These are phyloP conservation scores for Acanthamoeba castellanii DNA, from an alignment of 208 protist species.

Conservation along the genomic window DNA sequence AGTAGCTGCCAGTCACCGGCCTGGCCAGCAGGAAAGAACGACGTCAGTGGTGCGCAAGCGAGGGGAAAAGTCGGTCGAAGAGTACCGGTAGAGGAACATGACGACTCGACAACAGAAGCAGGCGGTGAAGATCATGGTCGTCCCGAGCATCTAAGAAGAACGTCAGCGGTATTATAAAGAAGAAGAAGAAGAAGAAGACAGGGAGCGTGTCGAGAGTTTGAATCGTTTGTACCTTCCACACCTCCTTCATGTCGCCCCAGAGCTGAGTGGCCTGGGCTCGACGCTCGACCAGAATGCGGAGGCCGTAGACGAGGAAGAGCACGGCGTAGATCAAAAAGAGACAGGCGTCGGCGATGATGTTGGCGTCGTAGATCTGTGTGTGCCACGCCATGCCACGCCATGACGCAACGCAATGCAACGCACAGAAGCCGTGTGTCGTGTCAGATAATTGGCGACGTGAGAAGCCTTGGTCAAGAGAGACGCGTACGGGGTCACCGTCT, in stretches of 20 bases:
- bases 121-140: conserved; percentile 26
- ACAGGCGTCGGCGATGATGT: conserved; percentile 9
- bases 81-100: conserved; percentile 25
- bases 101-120: conserved; percentile 7
- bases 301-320: conserved; percentile 1
- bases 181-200: neutral
- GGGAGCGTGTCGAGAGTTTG: too few relatives aligned
- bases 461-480: too few relatives aligned
- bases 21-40: neutral
- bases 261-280: neutral
- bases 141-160: neutral
- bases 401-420: too few relatives aligned
- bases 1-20: neutral
- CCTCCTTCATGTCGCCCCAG: neutral
- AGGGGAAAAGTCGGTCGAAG: neutral
- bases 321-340: neutral
- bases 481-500: neutral
- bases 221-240: conserved; percentile 33
- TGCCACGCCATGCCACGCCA: neutral
- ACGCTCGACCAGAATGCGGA: neutral
- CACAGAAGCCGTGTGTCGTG: too few relatives aligned
- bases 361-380: neutral
- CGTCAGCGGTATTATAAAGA: neutral
- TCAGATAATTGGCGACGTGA: too few relatives aligned
- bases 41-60: neutral